phyloP scores from a whole-genome alignment of 139 green algal genomes.

The Chlorella sorokiniana region DNA sequence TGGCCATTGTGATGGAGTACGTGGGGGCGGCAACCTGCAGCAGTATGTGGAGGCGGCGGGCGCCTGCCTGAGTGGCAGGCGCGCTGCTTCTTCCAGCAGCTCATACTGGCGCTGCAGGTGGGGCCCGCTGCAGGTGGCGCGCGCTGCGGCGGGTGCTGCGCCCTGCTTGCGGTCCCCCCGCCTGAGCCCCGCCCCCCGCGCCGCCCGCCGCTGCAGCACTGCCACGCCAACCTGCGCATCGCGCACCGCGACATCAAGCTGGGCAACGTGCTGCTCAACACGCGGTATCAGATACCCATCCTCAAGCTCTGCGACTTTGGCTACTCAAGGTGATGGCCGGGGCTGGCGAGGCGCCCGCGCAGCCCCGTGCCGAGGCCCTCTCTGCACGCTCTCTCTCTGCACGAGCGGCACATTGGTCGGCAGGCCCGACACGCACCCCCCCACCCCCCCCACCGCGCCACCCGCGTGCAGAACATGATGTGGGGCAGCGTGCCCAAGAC shows the following conservation, averaged over 20 bases:
- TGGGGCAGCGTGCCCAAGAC: slow-evolving; percentile 58
- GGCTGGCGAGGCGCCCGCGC: background rate
- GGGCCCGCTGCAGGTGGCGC: background rate
- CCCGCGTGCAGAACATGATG: slow-evolving; percentile 39
- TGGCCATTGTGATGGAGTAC: slow-evolving; percentile 75
- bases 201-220: slow-evolving; percentile 44
- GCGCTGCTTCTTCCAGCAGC: slow-evolving; percentile 76
- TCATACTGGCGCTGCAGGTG: slow-evolving; percentile 42
- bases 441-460: background rate
- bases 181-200: background rate
- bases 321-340: slow-evolving; percentile 56
- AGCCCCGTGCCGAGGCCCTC: background rate
- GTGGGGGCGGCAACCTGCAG: slow-evolving; percentile 73
- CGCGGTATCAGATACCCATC: slow-evolving; percentile 51
- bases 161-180: background rate
- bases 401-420: no score
- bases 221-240: slow-evolving; percentile 57
- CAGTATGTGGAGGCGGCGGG: slow-evolving; percentile 32
- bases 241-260: slow-evolving; percentile 74
- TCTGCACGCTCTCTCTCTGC: no score
- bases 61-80: slow-evolving; percentile 52
- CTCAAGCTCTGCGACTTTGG: slow-evolving; percentile 78
- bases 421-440: background rate
- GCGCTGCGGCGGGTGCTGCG: background rate
- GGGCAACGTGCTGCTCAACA: slow-evolving; percentile 69